Evolutionary conservation across 2,329 filamentous ascomycete genomes (phyloP), one percentile per base, ranked within the genome.

Genomic region (Xylariales sp.): DNA sequence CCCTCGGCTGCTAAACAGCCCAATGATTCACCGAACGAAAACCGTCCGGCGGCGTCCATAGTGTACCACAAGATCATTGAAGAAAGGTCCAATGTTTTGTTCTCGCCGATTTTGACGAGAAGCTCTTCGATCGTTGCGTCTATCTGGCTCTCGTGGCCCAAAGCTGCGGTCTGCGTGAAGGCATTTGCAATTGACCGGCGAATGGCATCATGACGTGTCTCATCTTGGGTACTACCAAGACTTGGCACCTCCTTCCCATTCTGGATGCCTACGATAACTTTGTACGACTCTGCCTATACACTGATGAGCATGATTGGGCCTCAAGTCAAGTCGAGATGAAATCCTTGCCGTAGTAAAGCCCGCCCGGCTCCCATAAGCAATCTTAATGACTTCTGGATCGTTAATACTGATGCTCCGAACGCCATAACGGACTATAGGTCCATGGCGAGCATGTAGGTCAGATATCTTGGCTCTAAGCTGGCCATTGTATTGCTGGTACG

Each of bases 221-320:
- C 74, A 46, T 75, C 69, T 1, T 49, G 59, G 3, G 70, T 75
- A 64, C 74, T 74, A 10, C 75, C 62, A 4, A 76, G 64, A 62
- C 72, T 74, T 2, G 69, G 53, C n/a, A 75, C 68, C 55, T 75
- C 74, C 46, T 75, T 74, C 14, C 74, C 74, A 41, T 75, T 72
- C 32, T 70, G 67, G 36, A 71, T 67, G 9, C 70, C 72, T 9
- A 72, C 49, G 1, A 76, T 50, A 1, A 74, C 73, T 12, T 71
- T 71, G 18, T 76, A 75, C 12, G 74, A 73, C 8, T 75, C 69
- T 9, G 70, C 72, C 74, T 76, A 28, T 34, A 5, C 1, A 5
- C 1, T 10, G 8, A 48, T 69, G 9, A 69, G 60, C 14, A 16
- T 12, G 3, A n/a, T 30, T 18, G 5, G n/a, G 5, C 2, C 28